Conservation (phyloP, 805 yeast species). For the Metschnikowia peoriensis region DNA sequence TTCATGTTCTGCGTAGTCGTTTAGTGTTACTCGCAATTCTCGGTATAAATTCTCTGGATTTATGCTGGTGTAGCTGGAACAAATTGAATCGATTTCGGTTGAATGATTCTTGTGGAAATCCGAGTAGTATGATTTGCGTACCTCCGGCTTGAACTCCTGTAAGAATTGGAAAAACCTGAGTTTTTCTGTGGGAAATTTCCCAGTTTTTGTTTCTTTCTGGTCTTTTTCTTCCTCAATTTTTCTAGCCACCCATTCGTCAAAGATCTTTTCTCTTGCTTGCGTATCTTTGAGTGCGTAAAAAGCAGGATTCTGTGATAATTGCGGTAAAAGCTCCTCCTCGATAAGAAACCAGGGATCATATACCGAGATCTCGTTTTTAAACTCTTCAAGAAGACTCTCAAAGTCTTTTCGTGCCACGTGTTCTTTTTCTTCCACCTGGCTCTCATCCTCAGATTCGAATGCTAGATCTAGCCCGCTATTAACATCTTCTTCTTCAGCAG, state of each 20-base stretch:
- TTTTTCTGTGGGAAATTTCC: conserved; percentile 22
- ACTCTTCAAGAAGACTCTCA: conserved; percentile 24
- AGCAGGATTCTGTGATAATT: conserved; percentile 27
- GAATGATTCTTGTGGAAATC: conserved; percentile 26
- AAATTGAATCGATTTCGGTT: conserved; percentile 6
- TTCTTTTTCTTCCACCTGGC: conserved; percentile 1
- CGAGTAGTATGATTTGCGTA: conserved; percentile 25
- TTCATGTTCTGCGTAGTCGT: conserved; percentile 31
- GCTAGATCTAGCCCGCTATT: conserved; percentile 19
- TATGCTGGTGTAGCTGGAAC: conserved; percentile 7
- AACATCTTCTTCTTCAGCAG: neutral
- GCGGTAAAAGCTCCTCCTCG: conserved; percentile 33
- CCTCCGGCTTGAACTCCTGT: conserved; percentile 29
- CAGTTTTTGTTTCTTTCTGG: neutral
- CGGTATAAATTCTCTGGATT: conserved; percentile 25
- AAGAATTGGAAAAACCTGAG: conserved; percentile 24
- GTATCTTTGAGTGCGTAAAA: conserved; percentile 25
- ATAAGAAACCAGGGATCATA: conserved; percentile 40
- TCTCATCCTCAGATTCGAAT: conserved; percentile 15
- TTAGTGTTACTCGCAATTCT: conserved; percentile 26
- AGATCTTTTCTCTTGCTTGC: conserved; percentile 15
- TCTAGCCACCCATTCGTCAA: conserved; percentile 14
- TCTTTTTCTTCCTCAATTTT: too few species aligned
- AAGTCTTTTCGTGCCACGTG: conserved; percentile 19
- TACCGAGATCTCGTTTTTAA: conserved; percentile 25